phyloP scores from a whole-genome alignment of 805 yeast genomes.

The Candida piceae region DNA sequence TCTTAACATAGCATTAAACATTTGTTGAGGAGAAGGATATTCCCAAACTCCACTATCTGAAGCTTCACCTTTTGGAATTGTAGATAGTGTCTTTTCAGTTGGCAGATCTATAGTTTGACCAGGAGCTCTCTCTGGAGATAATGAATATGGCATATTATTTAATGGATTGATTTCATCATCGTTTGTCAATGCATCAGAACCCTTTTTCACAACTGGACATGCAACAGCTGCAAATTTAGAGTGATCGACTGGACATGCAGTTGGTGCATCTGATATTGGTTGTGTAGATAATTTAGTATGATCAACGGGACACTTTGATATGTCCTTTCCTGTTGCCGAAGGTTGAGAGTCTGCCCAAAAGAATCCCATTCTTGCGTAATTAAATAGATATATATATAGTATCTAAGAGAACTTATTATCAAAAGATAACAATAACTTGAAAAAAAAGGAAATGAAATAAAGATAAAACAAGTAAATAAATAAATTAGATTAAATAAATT shows the following conservation, averaged over 20 bases:
- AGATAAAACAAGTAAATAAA: too few relatives aligned
- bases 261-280: slow-evolving; percentile 1
- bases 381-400: too few relatives aligned
- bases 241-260: slow-evolving; percentile 28
- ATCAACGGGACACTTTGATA: slow-evolving; percentile 31
- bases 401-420: too few relatives aligned
- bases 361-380: slow-evolving; percentile 88
- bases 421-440: too few relatives aligned
- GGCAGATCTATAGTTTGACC: slow-evolving; percentile 79
- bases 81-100: slow-evolving; percentile 74
- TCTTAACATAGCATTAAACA: slow-evolving; percentile 95
- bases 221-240: slow-evolving; percentile 13
- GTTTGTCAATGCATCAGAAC: slow-evolving; percentile 5
- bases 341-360: slow-evolving; percentile 63
- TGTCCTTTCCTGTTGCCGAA: too few relatives aligned
- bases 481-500: too few relatives aligned
- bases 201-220: slow-evolving; percentile 34
- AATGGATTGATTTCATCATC: slow-evolving; percentile 59
- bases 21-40: slow-evolving; percentile 98
- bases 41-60: slow-evolving; percentile 84
- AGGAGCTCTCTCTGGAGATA: slow-evolving; percentile 64
- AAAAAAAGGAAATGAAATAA: too few relatives aligned
- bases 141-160: slow-evolving; percentile 79
- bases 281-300: background rate
- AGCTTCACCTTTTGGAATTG: slow-evolving; percentile 78